Evolutionary conservation across 495 filamentous ascomycete species (phyloP), one percentile per base, ranked within the genome.

Genomic region (Acidomyces sp.): DNA sequence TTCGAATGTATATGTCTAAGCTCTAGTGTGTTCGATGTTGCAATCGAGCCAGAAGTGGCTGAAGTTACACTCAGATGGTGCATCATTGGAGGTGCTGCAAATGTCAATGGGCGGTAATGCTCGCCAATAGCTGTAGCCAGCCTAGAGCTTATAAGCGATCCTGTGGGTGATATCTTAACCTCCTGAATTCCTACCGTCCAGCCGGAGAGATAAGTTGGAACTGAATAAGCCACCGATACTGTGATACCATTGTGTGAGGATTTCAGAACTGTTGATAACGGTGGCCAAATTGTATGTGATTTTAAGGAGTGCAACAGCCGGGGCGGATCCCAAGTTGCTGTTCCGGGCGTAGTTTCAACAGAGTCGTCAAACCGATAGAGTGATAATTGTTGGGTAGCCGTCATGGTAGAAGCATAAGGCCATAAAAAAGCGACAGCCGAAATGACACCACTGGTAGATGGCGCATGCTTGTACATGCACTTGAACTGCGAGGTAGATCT

Each of bases 131-230:
- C 53, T 41, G 61, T 57, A 44, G 71, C 64, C 39, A 82, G 57
- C 20, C 77, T 67, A 10, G 77, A 74, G 18, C 62, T 62, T 23
- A 70, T 53, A 28, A 78, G 67, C 21, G 66, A 57, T 5, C 74
- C 77, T 25, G 52, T 55, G 44, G 48, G 62, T 34, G 61, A 57
- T 18, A 93, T 67, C 18, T 78, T 77, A 17, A 94, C 57, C 56
- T 95, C 88, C 61, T 97, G 90, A 15, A 95, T 73, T 0, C 85
- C 87, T 7, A 93, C 68, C 6, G 83, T 83, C 85, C 86, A 97
- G 13, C 85, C 85, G 35, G 67, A 65, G 9, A 68, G 59, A 28
- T 74, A 80, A 2, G 71, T 72, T 23, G 74, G 73, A 47, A 80
- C 66, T 0, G 80, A 78, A 59, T 93, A 96, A 4, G 88, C 88